Evolutionary conservation across 164 flowering plant genomes (phyloP).

Genomic region (Vitis amurensis): DNA sequence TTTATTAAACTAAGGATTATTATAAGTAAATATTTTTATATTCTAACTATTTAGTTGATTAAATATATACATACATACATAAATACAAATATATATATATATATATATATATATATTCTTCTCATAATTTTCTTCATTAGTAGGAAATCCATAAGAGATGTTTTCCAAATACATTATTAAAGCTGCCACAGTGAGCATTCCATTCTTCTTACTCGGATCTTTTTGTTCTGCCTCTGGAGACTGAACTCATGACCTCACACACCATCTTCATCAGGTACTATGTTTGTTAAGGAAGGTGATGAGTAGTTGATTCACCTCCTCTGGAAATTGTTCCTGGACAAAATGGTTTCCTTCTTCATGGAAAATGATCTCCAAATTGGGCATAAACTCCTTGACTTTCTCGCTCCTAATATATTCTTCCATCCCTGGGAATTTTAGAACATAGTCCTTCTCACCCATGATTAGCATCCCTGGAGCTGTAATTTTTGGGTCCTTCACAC

Average conservation of each 20-base stretch:
- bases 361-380: slow-evolving; percentile 39
- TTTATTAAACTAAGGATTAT: too few species aligned
- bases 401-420: slow-evolving; percentile 40
- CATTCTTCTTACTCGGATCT: background rate
- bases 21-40: too few species aligned
- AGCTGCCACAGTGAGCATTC: background rate
- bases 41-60: too few species aligned
- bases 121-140: too few species aligned
- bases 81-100: too few species aligned
- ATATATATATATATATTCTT: too few species aligned
- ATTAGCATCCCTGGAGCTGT: slow-evolving; percentile 39
- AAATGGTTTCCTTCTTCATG: slow-evolving; percentile 51
- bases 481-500: slow-evolving; percentile 23
- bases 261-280: background rate
- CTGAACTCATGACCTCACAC: too few species aligned
- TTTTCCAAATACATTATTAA: too few species aligned
- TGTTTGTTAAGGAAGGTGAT: slow-evolving; percentile 30
- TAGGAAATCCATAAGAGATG: too few species aligned
- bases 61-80: too few species aligned
- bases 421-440: slow-evolving; percentile 45
- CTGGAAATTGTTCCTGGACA: slow-evolving; percentile 53
- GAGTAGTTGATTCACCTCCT: slow-evolving; percentile 37
- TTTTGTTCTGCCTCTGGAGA: too few species aligned
- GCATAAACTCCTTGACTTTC: slow-evolving; percentile 35
- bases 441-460: slow-evolving; percentile 50